Base-by-base conservation (phyloP, 148 eudicot species). In the Vaccinium myrtillus region DNA sequence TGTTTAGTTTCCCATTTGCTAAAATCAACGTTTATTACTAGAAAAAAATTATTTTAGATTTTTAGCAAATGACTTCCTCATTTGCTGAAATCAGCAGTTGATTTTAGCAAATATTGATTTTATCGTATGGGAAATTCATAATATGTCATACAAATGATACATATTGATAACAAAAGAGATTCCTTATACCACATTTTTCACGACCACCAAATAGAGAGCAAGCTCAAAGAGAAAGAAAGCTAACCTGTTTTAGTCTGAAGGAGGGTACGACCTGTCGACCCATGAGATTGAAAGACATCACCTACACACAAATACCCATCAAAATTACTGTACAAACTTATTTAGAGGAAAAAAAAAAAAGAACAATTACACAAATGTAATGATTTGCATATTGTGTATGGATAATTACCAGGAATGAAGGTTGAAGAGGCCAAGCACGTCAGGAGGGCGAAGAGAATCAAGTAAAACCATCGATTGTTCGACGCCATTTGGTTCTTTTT, bases 221-320 rank as follows among this genome's bases (percentile, higher is more conserved):
- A n/a, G 48, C 50, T 25, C 11, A 15, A 78, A 76, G 11, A 81
- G 79, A 30, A 7, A 85, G 77, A 80, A 30, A 55, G 16, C 48
- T 75, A 55, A 87, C 87, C 39, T 86, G 88, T 86, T 88, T 86
- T 88, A 73, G 91, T 87, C 77, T 94, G 98, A 80, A 95, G 94
- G 87, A 94, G 88, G 84, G 88, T 75, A 56, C 98, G 95, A 1
- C 92, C 95, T 0, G 86, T 83, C 23, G 88, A 88, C 77, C 86
- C 90, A 83, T 85, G 89, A 69, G 88, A 77, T 65, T 84, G 90
- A 77, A 92, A 85, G 12, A 87, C 82, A 54, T 89, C 87, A 85
- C 87, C 98, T 93, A 91, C 87, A 50, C 46, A 78, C 27, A 83
- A 76, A 43, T 1, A 32, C 77, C 51, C 32, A 85, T 82, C 25